Conservation (phyloP, 805 yeast genomes). For the Saturnispora saitoi region DNA sequence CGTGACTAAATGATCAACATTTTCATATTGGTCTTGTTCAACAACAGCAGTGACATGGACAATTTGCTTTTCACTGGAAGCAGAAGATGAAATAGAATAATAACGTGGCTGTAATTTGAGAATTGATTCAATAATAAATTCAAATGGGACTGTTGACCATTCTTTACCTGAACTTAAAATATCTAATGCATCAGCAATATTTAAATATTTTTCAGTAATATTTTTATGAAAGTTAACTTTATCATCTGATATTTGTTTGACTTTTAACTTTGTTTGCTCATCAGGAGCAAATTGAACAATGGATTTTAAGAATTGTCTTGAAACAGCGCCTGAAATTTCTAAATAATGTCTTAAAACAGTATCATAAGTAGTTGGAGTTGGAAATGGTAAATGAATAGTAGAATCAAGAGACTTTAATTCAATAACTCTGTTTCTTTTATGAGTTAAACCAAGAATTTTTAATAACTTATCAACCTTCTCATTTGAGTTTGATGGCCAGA, state of each 20-base stretch:
- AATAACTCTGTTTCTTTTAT: constrained; percentile 44
- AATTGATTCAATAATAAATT: constrained; percentile 68
- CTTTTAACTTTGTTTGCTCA: constrained; percentile 35
- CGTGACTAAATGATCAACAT: constrained; percentile 81
- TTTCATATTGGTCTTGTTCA: constrained; percentile 36
- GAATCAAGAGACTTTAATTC: constrained; percentile 64
- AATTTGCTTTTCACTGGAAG: constrained; percentile 51
- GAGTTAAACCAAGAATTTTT: constrained; percentile 47
- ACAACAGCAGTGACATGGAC: constrained; percentile 85
- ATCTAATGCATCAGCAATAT: constrained; percentile 64
- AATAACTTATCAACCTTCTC: constrained; percentile 59
- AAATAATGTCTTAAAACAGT: constrained; percentile 71
- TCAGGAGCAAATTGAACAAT: constrained; percentile 14
- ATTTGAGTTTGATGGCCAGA: constrained; percentile 77
- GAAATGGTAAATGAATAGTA: constrained; percentile 53
- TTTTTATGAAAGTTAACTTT: constrained; percentile 53
- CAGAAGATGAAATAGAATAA: constrained; percentile 87
- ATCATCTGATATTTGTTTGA: constrained; percentile 44
- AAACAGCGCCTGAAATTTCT: constrained; percentile 80
- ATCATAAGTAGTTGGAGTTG: constrained; percentile 70
- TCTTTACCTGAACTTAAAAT: constrained; percentile 38
- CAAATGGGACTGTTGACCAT: constrained; percentile 54
- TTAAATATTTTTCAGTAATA: constrained; percentile 48
- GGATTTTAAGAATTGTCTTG: constrained; percentile 56
- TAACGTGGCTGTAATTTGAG: constrained; percentile 80